A percentile compares a stretch with the other conserved stretches of the same genome.
Evolutionary conservation across 2,329 filamentous ascomycete genomes (phyloP).

Genomic region (Sclerotinia sclerotiorum): DNA sequence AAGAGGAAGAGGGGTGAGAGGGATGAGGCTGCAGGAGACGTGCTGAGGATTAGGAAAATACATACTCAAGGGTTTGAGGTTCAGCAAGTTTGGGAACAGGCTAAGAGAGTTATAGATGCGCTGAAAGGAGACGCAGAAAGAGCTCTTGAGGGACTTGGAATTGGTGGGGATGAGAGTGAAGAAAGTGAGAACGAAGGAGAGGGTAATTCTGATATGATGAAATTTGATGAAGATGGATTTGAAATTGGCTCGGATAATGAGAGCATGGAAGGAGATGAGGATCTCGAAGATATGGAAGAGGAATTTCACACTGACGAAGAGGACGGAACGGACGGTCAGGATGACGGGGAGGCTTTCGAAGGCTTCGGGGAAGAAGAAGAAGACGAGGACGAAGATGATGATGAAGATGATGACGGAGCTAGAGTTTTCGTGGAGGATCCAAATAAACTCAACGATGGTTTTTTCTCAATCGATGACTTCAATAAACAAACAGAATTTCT

Average conservation of each 20-base stretch:
- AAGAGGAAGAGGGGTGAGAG: conserved; percentile 71
- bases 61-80: conserved; percentile 85
- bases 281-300: conserved; percentile 42
- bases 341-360: conserved; percentile 40
- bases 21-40: conserved; percentile 47
- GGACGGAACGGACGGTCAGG: conserved; percentile 38
- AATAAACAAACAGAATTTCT: conserved; percentile 90
- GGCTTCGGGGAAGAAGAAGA: conserved; percentile 39
- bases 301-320: conserved; percentile 39
- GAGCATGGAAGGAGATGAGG: conserved; percentile 39
- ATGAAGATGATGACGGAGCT: conserved; percentile 49
- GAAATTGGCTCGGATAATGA: conserved; percentile 41
- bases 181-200: conserved; percentile 43
- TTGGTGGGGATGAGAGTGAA: conserved; percentile 33
- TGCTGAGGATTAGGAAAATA: conserved; percentile 77
- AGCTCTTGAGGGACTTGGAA: conserved; percentile 44
- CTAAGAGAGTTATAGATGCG: conserved; percentile 75
- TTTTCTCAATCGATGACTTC: conserved; percentile 97
- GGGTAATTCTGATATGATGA: conserved; percentile 40
- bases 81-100: conserved; percentile 92
- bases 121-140: conserved; percentile 54
- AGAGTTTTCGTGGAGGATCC: conserved; percentile 68
- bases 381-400: conserved; percentile 48
- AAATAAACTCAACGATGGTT: conserved; percentile 90
- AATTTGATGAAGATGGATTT: conserved; percentile 45